Evolutionary conservation across 2,329 filamentous ascomycete genomes (phyloP).

Genomic region (Ophiostoma tasmaniense): DNA sequence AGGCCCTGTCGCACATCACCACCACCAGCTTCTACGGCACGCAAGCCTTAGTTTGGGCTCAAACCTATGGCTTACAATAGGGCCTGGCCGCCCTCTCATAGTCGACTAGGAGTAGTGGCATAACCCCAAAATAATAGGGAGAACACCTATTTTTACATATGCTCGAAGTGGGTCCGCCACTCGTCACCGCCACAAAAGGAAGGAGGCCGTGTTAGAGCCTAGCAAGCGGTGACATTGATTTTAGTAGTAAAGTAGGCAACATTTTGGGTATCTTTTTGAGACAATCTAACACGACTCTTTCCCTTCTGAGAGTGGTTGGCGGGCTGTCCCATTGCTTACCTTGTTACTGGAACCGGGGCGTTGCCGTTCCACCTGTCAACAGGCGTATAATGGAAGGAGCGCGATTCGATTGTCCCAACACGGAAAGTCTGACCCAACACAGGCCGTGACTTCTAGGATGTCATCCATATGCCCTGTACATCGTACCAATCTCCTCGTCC

Average conservation of each 20-base stretch:
- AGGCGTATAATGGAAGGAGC: background rate
- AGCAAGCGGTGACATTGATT: background rate
- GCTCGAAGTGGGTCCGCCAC: background rate
- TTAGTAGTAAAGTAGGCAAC: too few relatives aligned
- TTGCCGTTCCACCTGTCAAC: background rate
- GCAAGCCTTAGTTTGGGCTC: background rate
- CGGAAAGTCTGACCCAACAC: background rate
- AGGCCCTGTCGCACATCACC: background rate
- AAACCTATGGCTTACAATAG: background rate
- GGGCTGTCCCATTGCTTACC: background rate
- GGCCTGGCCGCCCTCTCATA: background rate
- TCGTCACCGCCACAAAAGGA: constrained; percentile 6
- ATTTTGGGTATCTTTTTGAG: background rate
- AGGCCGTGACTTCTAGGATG: background rate
- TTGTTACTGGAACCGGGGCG: background rate
- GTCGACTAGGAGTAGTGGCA: background rate
- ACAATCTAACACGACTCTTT: background rate
- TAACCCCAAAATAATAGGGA: background rate
- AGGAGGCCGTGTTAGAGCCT: background rate
- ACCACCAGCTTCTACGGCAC: background rate
- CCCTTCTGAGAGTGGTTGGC: background rate
- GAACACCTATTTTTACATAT: too few relatives aligned
- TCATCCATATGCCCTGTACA: background rate
- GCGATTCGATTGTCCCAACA: background rate
- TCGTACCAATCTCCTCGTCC: background rate